Conservation (phyloP, 345 rosid genomes). For the Aquilaria yunnanensis region DNA sequence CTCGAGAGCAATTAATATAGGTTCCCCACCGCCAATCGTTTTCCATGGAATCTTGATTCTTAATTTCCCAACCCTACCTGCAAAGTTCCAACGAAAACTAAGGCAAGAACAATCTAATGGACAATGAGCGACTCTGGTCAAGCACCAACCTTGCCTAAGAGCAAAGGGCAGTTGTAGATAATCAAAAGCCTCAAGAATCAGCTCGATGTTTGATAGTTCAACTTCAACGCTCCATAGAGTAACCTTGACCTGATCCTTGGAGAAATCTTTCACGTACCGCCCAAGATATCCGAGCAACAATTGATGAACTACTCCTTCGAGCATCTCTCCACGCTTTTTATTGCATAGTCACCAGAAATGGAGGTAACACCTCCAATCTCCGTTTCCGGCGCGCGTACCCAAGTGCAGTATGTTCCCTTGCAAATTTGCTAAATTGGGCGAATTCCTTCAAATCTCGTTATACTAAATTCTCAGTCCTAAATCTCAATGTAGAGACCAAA, state of each 20-base stretch:
- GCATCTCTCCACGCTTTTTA: constrained; percentile 27
- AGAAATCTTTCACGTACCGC: constrained; percentile 71
- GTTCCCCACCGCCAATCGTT: constrained; percentile 67
- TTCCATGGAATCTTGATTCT: constrained; percentile 85
- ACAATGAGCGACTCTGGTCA: background rate
- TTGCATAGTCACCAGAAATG: background rate
- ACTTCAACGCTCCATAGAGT: constrained; percentile 72
- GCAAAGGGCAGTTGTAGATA: constrained; percentile 80
- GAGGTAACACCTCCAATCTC: no score
- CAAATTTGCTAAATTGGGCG: no score
- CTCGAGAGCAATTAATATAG: constrained; percentile 60
- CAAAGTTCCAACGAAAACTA: constrained; percentile 2
- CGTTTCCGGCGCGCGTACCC: no score
- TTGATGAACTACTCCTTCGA: constrained; percentile 66
- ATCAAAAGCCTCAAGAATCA: constrained; percentile 86
- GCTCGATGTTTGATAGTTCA: constrained; percentile 67
- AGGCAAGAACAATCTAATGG: background rate
- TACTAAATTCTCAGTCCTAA: no score
- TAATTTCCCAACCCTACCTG: constrained; percentile 68
- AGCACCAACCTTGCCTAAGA: constrained; percentile 54
- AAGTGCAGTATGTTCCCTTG: no score
- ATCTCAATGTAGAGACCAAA: no score
- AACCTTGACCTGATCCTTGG: constrained; percentile 74
- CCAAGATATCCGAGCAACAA: constrained; percentile 72
- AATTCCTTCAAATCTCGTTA: no score